Conservation (phyloP, 169 alveolate genomes). For the Eimeria praecox region DNA sequence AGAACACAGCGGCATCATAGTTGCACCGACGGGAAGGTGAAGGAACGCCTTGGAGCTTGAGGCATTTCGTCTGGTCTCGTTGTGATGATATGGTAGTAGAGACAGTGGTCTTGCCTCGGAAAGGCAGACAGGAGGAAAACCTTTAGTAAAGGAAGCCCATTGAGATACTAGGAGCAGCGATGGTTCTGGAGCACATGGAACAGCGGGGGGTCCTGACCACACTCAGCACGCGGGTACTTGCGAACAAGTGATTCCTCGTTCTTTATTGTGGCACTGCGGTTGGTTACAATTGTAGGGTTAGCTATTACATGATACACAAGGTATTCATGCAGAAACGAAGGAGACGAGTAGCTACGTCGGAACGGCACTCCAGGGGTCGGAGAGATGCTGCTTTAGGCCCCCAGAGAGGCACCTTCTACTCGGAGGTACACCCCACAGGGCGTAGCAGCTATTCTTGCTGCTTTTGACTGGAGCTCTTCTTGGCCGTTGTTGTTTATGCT, state of each 20-base stretch:
- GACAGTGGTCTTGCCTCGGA: background rate
- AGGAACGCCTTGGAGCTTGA: background rate
- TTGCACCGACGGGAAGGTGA: background rate
- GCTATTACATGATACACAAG: background rate
- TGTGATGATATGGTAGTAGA: background rate
- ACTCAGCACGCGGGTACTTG: background rate
- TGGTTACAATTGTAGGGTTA: background rate
- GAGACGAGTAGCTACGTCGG: background rate
- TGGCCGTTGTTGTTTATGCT: no score
- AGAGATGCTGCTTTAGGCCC: background rate
- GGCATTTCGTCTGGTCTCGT: background rate
- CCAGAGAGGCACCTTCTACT: background rate
- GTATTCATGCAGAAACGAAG: background rate
- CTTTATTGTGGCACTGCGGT: background rate
- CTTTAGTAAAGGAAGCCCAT: background rate
- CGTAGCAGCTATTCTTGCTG: background rate
- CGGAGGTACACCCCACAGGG: background rate
- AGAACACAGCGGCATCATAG: background rate
- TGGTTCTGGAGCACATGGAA: no score
- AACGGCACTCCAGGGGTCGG: background rate
- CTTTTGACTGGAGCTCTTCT: background rate
- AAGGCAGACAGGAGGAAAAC: background rate
- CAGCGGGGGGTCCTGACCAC: background rate
- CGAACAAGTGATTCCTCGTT: background rate
- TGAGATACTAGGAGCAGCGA: background rate